These are phyloP conservation scores for Wickerhamomyces canadensis DNA, from an alignment of 805 yeast species.

Conservation along the genomic window DNA sequence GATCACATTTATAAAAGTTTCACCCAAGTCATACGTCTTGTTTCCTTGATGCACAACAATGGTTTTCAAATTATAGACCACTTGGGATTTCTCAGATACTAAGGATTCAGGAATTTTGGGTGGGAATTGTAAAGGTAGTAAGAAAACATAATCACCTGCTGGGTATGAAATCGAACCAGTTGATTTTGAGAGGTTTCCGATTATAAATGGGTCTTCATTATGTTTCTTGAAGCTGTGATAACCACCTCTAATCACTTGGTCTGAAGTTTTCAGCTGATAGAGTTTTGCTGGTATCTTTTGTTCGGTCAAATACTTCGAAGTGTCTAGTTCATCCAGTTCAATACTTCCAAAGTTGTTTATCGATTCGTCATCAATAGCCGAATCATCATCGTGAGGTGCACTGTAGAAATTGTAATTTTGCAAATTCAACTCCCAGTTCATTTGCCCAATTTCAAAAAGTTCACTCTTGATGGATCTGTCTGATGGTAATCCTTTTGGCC, in stretches of 20 bases:
- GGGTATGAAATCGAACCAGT: slow-evolving; percentile 23
- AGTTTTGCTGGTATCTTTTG: slow-evolving; percentile 9
- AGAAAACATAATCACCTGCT: slow-evolving; percentile 68
- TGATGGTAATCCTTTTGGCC: slow-evolving; percentile 52
- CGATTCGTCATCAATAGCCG: slow-evolving; percentile 14
- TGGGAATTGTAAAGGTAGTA: slow-evolving; percentile 59
- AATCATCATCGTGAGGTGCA: slow-evolving; percentile 22
- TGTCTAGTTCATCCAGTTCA: slow-evolving; percentile 4
- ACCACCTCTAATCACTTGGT: slow-evolving; percentile 14
- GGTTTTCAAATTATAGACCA: slow-evolving; percentile 39
- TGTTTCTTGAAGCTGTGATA: slow-evolving; percentile 7
- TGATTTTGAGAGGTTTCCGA: slow-evolving; percentile 10
- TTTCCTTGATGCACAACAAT: slow-evolving; percentile 21
- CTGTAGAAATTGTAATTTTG: slow-evolving; percentile 41
- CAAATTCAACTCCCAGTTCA: slow-evolving; percentile 40
- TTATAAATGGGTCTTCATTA: slow-evolving; percentile 13
- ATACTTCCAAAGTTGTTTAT: slow-evolving; percentile 7
- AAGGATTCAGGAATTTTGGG: slow-evolving; percentile 59
- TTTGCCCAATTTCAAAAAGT: slow-evolving; percentile 40
- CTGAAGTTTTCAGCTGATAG: slow-evolving; percentile 9
- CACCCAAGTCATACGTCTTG: slow-evolving; percentile 28
- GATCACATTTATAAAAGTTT: slow-evolving; percentile 29
- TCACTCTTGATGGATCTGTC: slow-evolving; percentile 40
- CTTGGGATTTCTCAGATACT: slow-evolving; percentile 41
- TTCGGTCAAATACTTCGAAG: slow-evolving; percentile 9